Conservation (phyloP, 148 eudicot species). For the Cornus florida region DNA sequence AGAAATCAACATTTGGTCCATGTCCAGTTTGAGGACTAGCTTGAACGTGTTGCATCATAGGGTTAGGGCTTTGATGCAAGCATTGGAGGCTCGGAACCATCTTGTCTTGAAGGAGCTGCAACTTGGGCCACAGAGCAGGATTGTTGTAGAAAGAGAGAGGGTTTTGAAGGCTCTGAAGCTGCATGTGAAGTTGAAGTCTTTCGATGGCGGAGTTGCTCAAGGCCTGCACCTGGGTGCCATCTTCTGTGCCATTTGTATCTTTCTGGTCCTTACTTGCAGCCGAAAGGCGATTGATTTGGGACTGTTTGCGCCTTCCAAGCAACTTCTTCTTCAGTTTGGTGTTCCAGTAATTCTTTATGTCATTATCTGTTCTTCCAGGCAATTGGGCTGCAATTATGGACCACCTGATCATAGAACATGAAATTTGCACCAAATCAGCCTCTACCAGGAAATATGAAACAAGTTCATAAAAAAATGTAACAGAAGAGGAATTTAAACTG, state of each 20-base stretch:
- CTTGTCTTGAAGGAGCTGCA: slow-evolving; percentile 73
- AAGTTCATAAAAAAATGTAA: not conserved
- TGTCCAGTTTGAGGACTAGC: slow-evolving; percentile 11
- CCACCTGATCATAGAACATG: slow-evolving; percentile 48
- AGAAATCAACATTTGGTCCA: not conserved
- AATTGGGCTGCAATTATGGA: slow-evolving; percentile 94
- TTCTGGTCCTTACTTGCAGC: slow-evolving; percentile 21
- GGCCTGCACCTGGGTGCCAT: slow-evolving; percentile 32
- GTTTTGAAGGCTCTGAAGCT: slow-evolving; percentile 63
- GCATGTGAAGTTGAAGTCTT: slow-evolving; percentile 96
- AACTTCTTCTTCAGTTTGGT: slow-evolving; percentile 77
- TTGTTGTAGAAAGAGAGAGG: slow-evolving; percentile 57
- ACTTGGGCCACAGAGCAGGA: slow-evolving; percentile 73
- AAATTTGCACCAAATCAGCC: slow-evolving; percentile 5
- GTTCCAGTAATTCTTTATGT: slow-evolving; percentile 88
- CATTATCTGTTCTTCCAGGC: slow-evolving; percentile 97
- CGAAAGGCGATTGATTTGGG: slow-evolving; percentile 21
- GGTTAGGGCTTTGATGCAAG: slow-evolving; percentile 20
- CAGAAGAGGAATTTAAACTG: not conserved
- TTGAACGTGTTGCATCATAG: slow-evolving; percentile 23
- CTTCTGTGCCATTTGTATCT: slow-evolving; percentile 24
- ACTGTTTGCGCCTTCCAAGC: slow-evolving; percentile 56
- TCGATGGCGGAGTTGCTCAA: slow-evolving; percentile 83
- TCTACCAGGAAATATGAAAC: not conserved
- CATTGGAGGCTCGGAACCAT: slow-evolving; percentile 53